Base-by-base conservation (phyloP, 2,329 filamentous ascomycete species). In the Clathrospora elynae region DNA sequence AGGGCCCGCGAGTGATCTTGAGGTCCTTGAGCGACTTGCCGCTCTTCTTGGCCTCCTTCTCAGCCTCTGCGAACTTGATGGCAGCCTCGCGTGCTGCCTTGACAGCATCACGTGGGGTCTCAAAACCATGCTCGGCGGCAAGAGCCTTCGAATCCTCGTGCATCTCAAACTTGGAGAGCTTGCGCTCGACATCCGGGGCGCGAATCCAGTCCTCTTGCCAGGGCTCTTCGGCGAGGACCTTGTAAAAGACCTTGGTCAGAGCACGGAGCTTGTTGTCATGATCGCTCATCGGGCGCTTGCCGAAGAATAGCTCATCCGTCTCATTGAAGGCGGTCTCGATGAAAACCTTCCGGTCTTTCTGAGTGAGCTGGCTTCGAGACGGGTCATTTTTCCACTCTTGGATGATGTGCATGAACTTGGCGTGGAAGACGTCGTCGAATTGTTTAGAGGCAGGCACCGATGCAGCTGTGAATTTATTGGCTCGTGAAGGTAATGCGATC, bases 171-270 rank as follows among this genome's bases (percentile, higher is more conserved):
- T 64, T 60, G n/a, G 62, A 66, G 7, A 70, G 57, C 41, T 70
- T 70, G 12, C 67, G 60, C 43, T 70, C 67, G 9, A 69, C 67
- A 43, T 70, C 67, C 10, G 59, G 63, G 8, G 66, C 59, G 17
- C 66, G 64, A 14, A 70, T 70, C 64, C 64, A 70, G 13, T 67
- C 64, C 29, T 69, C 65, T 6, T 61, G 61, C 67, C 67, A 70
- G 1, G 67, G 66, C 29, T 70, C 65, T 23, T 70, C 67, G 8
- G 66, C 64, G n/a, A 70, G 55, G 7, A 69, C 60, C 36, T 65
- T 66, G 53, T 63, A 67, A 34, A 70, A 67, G 35, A 70, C 64
- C 32, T 67, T 67, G 42, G 66, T 69, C 6, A 70, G 59, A 26
- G 67, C 66, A 39, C 64, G 64, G 20, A 69, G 52, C 48, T 68